These are phyloP conservation scores for Collybiopsis luxurians DNA, from an alignment of 768 basidiomycete species.

Conservation along the genomic window DNA sequence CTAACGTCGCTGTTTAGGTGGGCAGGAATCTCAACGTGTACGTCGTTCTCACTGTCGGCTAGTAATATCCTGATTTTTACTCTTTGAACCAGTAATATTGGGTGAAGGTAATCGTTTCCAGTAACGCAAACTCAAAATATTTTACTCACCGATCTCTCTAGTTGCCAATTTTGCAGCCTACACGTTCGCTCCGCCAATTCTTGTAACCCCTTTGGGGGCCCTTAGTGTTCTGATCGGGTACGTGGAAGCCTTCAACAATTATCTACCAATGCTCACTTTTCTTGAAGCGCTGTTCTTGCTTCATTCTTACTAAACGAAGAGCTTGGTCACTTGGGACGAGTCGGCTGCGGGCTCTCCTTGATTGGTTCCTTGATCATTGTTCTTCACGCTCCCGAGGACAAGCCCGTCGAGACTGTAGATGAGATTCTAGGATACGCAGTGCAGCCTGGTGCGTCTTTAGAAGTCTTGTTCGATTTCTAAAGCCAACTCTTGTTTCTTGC, in stretches of 20 bases:
- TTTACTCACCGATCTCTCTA: slow-evolving; percentile 20
- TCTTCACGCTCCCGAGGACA: slow-evolving; percentile 95
- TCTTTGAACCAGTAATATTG: slow-evolving; percentile 64
- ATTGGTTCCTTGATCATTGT: slow-evolving; percentile 93
- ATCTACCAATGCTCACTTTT: slow-evolving; percentile 2
- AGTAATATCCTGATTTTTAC: too few species aligned
- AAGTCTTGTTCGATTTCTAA: not conserved
- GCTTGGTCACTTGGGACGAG: slow-evolving; percentile 87
- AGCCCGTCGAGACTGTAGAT: slow-evolving; percentile 88
- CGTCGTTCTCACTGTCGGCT: slow-evolving; percentile 32
- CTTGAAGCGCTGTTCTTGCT: slow-evolving; percentile 84
- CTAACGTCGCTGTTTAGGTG: slow-evolving; percentile 37
- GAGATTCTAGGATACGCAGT: slow-evolving; percentile 90
- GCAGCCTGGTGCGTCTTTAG: slow-evolving; percentile 71
- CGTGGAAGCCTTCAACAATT: slow-evolving; percentile 21
- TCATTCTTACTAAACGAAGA: slow-evolving; percentile 92
- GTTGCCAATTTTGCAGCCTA: slow-evolving; percentile 95
- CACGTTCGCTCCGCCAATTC: slow-evolving; percentile 94
- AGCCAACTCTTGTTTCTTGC: not conserved
- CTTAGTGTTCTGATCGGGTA: slow-evolving; percentile 96
- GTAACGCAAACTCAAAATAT: not conserved
- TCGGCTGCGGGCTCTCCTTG: slow-evolving; percentile 81
- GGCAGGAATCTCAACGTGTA: slow-evolving; percentile 91
- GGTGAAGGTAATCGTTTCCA: slow-evolving; percentile 95
- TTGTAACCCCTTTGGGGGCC: slow-evolving; percentile 98